Base-by-base conservation (phyloP, 148 eudicot species). In the Cornus suecica region DNA sequence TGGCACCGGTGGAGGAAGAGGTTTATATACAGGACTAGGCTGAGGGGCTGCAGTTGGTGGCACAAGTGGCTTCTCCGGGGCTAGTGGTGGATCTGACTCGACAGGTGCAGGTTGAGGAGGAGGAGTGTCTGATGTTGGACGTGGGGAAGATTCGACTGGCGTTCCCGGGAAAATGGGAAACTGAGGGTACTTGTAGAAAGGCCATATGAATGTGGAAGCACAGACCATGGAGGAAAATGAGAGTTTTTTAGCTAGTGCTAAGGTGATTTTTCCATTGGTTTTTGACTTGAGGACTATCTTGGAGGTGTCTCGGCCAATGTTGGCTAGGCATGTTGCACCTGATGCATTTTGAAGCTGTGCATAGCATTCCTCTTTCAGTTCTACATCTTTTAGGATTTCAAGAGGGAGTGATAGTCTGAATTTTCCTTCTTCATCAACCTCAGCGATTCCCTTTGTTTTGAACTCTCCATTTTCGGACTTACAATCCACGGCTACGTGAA, bases 341-440 rank as follows among this genome's bases (percentile, higher is more conserved):
- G 83, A 74, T 34, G 86, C 79, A 51, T 76, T 78, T 24, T 83
- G 88, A 74, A 83, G 82, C 61, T 77, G 85, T 34, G 81, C 85
- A 65, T 67, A 82, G 72, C 88, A 85, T 67, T 82, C 78, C 29
- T 80, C 67, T 30, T 65, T 66, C 61, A 76, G 31, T 13, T 77
- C 71, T 23, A 58, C 76, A 23, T 70, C 58, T 65, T 72, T 24
- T 24, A 78, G 29, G 3, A 78, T 32, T 37, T 80, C 73, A 4
- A 29, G 7, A 2, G 85, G 79, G n/a, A 76, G 74, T 60, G 60
- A 42, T 23, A 42, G 42, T 60, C 20, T 71, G 70, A 64, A 72
- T 65, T 54, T 72, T 58, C 76, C 76, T 65, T 72, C 69, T 66
- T 72, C 37, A 52, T 78, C 66, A 25, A 72, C 31, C 20, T 72